Percentiles rank a stretch among this genome's conserved stretches.
Conservation (phyloP, 768 basidiomycete genomes). For the Macrolepiota dolichaula region DNA sequence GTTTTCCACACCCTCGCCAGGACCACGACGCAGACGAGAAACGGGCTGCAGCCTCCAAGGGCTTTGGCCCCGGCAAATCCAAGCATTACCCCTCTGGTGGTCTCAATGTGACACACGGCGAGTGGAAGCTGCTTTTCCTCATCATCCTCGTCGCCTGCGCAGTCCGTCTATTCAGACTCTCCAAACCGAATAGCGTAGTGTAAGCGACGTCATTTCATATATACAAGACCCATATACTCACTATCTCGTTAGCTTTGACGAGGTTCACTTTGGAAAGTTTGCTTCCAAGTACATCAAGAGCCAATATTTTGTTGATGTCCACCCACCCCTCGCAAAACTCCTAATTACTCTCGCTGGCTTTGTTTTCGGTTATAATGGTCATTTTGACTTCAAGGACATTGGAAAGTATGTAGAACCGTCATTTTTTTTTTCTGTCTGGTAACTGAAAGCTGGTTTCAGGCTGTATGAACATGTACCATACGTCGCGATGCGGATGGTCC, state of each 20-base stretch:
- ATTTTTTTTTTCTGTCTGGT: neutral
- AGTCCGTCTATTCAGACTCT: slow-evolving; percentile 87
- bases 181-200: slow-evolving; percentile 90
- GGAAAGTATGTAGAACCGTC: slow-evolving; percentile 65
- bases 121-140: slow-evolving; percentile 70
- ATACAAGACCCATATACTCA: slow-evolving; percentile 2
- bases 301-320: slow-evolving; percentile 91
- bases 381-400: slow-evolving; percentile 97
- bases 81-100: slow-evolving; percentile 54
- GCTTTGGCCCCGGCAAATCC: slow-evolving; percentile 49
- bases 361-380: slow-evolving; percentile 83
- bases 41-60: slow-evolving; percentile 65
- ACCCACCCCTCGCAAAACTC: slow-evolving; percentile 94
- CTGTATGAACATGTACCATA: slow-evolving; percentile 87
- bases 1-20: slow-evolving; percentile 64
- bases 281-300: slow-evolving; percentile 92
- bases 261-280: slow-evolving; percentile 98
- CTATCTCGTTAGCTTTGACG: slow-evolving; percentile 72
- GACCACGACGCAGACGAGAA: slow-evolving; percentile 75
- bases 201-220: slow-evolving; percentile 39
- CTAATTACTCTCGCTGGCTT: slow-evolving; percentile 91
- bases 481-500: slow-evolving; percentile 95
- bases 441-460: slow-evolving; percentile 35
- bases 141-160: slow-evolving; percentile 66
- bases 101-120: slow-evolving; percentile 61